Percentiles rank a stretch among this genome's conserved stretches.
Conservation (phyloP, 108 stramenopile genomes). For the Aurantiochytrium sp. region DNA sequence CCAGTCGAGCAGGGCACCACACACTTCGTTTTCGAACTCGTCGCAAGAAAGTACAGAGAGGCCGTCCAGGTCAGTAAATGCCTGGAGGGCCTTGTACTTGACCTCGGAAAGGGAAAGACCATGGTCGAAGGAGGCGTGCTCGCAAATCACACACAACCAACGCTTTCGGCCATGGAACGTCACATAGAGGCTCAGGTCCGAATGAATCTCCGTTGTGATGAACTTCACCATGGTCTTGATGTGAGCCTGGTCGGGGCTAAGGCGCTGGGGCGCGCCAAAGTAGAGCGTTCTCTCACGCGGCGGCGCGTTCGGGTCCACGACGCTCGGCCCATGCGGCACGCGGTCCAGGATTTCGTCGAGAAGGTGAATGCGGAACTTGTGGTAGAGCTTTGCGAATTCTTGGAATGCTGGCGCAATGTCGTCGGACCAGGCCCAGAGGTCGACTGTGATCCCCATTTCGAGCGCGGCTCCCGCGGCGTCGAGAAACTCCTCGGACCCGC, state of each 20-base stretch:
- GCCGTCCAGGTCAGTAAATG: neutral
- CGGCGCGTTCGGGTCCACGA: neutral
- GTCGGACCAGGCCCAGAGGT: neutral
- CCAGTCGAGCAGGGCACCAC: neutral
- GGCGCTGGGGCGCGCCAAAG: neutral
- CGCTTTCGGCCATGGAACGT: neutral
- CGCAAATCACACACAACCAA: neutral
- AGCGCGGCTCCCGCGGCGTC: neutral
- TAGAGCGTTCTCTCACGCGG: neutral
- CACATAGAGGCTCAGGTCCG: neutral
- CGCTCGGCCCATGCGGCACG: neutral
- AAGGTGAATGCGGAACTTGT: neutral
- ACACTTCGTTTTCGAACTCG: neutral
- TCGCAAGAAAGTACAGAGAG: neutral
- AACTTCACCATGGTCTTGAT: neutral
- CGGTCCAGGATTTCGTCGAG: neutral
- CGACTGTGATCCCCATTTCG: neutral
- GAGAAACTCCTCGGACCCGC: neutral
- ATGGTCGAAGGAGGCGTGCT: neutral
- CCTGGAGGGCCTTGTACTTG: neutral
- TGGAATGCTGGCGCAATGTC: neutral
- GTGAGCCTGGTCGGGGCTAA: neutral
- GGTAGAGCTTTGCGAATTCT: neutral
- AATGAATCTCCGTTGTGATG: neutral
- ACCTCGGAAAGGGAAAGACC: neutral